Percentiles rank a stretch among this genome's conserved stretches.
phyloP scores from a whole-genome alignment of 148 eudicot species.

The Rhododendron simsii region DNA sequence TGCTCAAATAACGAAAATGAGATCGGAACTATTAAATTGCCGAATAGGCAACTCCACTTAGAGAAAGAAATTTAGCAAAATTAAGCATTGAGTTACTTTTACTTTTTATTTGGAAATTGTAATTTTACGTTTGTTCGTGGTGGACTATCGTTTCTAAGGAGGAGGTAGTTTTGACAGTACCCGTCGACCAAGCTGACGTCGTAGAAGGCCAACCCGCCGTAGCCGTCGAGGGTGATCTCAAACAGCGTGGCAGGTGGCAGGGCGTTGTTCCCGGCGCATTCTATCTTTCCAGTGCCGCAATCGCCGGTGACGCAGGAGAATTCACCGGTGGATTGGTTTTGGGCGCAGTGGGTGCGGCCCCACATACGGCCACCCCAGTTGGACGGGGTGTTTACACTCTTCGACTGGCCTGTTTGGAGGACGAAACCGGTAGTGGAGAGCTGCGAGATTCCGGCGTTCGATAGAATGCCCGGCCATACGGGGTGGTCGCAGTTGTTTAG shows the following conservation, averaged over 20 bases:
- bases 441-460: constrained; percentile 62
- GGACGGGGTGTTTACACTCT: constrained; percentile 31
- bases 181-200: constrained; percentile 87
- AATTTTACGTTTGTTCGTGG: no score
- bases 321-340: constrained; percentile 31
- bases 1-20: no score
- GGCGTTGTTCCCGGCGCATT: constrained; percentile 51
- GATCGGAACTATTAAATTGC: no score
- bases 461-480: constrained; percentile 73
- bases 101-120: no score
- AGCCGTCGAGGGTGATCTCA: constrained; percentile 57
- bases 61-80: no score
- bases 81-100: no score
- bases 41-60: no score
- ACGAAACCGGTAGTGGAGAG: constrained; percentile 65
- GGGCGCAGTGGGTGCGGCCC: constrained; percentile 64
- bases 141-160: no score
- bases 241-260: constrained; percentile 64
- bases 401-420: constrained; percentile 49
- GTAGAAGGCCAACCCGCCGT: constrained; percentile 52
- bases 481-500: constrained; percentile 60
- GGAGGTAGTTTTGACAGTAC: constrained; percentile 17
- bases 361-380: constrained; percentile 77
- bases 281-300: constrained; percentile 54
- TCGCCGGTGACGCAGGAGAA: constrained; percentile 75